Evolutionary conservation across 2,329 filamentous ascomycete species (phyloP), one percentile per base, ranked within the genome.

Genomic region (Colletotrichum magnum): DNA sequence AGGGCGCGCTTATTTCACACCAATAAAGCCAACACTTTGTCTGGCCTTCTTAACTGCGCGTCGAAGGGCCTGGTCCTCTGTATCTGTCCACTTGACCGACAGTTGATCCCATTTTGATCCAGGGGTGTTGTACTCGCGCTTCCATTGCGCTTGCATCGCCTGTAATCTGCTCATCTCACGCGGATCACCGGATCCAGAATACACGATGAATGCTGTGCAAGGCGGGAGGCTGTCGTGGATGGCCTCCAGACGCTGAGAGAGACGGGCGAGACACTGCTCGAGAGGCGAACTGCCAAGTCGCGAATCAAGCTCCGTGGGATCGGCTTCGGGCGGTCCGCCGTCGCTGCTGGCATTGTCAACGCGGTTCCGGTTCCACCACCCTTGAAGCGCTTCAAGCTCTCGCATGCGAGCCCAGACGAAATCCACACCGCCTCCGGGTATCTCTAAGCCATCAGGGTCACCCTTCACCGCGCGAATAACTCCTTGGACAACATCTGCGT

Each of bases 321-420:
- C 73, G 4, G 74, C 71, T 16, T 73, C 61, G 16, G 81, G 81
- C 16, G 79, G 79, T 1, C 79, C 79, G 56, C 77, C 78, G 68
- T 79, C 77, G 70, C 78, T 72, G 54, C 74, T 76, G 5, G 71
- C 69, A 10, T 75, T 70, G n/a, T 81, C 78, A 48, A 80, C 75
- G 50, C 84, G 84, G 76, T 88, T 89, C 67, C 84, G 84, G 73
- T 90, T 91, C 89, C 90, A 91, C 89, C 89, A 92, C 6, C 90
- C 90, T 71, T 90, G 89, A 16, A 89, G 80, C 16, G 87, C 87
- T 77, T 92, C 90, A 47, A 92, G 83, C 75, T 90, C 88, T 68
- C 89, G 87, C 80, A 93, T 86, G 64, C 90, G 86, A 5, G 86
- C 90, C 85, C 89, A 92, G 16, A 90, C 85, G 74, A 93, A 92